Evolutionary conservation across 1,284 basidiomycete genomes (phyloP).

Genomic region (Pascua sp.): DNA sequence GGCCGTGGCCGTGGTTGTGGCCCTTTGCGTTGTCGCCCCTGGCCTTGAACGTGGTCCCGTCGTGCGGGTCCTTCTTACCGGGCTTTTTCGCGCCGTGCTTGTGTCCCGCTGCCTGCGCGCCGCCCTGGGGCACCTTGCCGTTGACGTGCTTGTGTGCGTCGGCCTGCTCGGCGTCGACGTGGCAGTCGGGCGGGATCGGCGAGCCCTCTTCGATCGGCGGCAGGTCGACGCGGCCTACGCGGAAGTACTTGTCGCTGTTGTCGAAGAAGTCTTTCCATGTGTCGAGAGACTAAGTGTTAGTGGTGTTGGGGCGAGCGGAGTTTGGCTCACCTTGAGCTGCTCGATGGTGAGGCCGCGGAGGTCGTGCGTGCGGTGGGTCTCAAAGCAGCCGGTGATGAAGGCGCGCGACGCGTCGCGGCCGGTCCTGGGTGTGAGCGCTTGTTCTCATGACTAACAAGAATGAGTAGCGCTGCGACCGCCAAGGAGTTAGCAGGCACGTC

Average conservation of each 20-base stretch:
- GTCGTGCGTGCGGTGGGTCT: conserved; percentile 81
- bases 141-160: conserved; percentile 68
- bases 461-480: too few relatives aligned
- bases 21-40: too few relatives aligned
- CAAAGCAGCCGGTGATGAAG: conserved; percentile 89
- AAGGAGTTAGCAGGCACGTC: conserved; percentile 23
- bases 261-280: conserved; percentile 88
- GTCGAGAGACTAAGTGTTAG: conserved; percentile 58
- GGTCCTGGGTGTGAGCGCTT: conserved; percentile 53
- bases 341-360: conserved; percentile 69
- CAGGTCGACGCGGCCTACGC: conserved; percentile 60
- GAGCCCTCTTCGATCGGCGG: conserved; percentile 68
- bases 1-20: too few relatives aligned
- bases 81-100: too few relatives aligned
- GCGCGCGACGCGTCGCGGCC: conserved; percentile 83
- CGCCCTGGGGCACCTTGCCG: conserved; percentile 85
- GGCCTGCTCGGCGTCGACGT: conserved; percentile 62
- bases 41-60: too few relatives aligned
- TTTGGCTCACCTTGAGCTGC: conserved; percentile 62
- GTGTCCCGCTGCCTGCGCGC: conserved; percentile 59
- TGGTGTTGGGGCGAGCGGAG: not conserved
- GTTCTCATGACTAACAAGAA: too few relatives aligned
- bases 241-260: conserved; percentile 70
- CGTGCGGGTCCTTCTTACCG: too few relatives aligned
- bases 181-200: conserved; percentile 72